Conservation (phyloP, 108 stramenopile genomes). For the Fragilariopsis cylindrus region DNA sequence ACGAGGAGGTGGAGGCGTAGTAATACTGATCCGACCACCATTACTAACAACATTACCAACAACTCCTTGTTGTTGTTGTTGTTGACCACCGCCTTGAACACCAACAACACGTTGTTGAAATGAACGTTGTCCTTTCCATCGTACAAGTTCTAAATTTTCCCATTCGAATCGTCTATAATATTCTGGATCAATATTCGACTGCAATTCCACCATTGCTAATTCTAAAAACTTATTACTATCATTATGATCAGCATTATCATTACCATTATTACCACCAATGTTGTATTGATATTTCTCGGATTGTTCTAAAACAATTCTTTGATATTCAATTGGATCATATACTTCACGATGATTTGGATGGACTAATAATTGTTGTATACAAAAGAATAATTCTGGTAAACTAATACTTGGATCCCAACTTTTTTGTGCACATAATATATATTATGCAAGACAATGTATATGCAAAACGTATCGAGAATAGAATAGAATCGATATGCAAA, state of each 20-base stretch:
- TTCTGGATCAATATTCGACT: constrained; percentile 1
- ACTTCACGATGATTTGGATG: constrained; percentile 4
- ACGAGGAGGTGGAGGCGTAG: not conserved
- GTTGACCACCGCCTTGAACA: not conserved
- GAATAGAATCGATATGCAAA: no score
- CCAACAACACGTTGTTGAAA: not conserved
- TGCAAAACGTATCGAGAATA: no score
- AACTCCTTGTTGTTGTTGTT: not conserved
- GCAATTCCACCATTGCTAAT: constrained; percentile 1
- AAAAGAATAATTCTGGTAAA: not conserved
- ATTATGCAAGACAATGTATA: no score
- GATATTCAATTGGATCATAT: not conserved
- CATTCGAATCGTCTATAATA: not conserved
- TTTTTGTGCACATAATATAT: not conserved
- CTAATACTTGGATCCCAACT: constrained; percentile 13
- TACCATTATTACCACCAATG: not conserved
- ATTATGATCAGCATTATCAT: not conserved
- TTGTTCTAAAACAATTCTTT: not conserved
- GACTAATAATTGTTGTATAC: not conserved
- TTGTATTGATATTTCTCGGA: not conserved
- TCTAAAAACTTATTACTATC: not conserved
- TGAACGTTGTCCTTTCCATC: not conserved
- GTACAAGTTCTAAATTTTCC: constrained; percentile 1
- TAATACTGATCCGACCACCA: not conserved
- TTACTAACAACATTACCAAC: not conserved